phyloP scores from a whole-genome alignment of 345 rosid genomes.

The Adansonia digitata region DNA sequence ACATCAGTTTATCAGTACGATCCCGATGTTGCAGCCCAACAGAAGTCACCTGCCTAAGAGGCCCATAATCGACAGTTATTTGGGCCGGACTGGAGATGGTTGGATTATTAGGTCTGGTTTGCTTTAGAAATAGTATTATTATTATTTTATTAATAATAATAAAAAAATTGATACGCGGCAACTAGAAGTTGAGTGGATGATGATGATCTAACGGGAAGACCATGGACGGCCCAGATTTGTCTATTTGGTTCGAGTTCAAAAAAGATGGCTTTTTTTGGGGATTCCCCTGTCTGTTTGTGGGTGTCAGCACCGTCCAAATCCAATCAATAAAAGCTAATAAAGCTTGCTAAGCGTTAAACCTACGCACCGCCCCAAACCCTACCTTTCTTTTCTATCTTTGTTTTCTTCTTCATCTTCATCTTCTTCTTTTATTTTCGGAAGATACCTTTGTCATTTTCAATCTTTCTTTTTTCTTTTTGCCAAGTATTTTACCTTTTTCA shows the following conservation, averaged over 20 bases:
- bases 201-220: neutral
- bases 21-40: neutral
- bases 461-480: too few relatives aligned
- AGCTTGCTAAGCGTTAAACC: neutral
- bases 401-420: neutral
- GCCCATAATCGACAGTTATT: neutral
- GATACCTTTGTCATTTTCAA: neutral
- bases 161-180: constrained; percentile 17
- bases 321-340: too few relatives aligned
- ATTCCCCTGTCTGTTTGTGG: neutral
- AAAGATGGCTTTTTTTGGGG: too few relatives aligned
- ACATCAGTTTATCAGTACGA: neutral
- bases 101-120: neutral
- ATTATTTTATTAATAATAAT: too few relatives aligned
- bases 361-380: neutral
- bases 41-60: neutral
- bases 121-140: neutral
- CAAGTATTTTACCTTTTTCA: too few relatives aligned
- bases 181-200: neutral
- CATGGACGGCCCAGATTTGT: neutral
- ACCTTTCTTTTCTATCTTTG: neutral
- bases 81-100: neutral
- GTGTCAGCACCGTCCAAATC: neutral
- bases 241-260: neutral
- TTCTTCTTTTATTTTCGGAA: too few relatives aligned